A percentile compares a stretch with the other conserved stretches of the same genome.
Evolutionary conservation across 306 rosid genomes (phyloP).

Genomic region (Quercus suber): DNA sequence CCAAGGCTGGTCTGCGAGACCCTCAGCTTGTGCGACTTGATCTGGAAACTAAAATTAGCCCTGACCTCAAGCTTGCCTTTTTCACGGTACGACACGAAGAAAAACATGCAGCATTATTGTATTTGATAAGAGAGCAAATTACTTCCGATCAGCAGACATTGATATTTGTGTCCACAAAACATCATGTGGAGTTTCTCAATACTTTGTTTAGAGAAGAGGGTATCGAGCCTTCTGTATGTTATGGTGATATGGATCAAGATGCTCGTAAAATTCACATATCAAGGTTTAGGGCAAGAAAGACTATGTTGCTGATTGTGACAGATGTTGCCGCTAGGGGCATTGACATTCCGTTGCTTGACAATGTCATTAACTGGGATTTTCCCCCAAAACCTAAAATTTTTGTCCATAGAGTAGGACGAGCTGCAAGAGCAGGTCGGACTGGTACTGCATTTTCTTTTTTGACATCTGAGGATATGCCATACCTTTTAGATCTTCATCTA

Average conservation of each 20-base stretch:
- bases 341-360: conserved; percentile 95
- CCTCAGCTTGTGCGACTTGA: conserved; percentile 89
- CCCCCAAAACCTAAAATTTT: conserved; percentile 91
- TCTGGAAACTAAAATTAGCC: conserved; percentile 83
- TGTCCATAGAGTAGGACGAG: conserved; percentile 94
- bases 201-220: conserved; percentile 73
- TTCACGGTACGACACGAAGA: conserved; percentile 84
- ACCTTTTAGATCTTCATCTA: conserved; percentile 87
- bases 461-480: conserved; percentile 84
- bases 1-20: conserved; percentile 91
- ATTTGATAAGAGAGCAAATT: conserved; percentile 79
- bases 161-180: conserved; percentile 83
- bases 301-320: conserved; percentile 90
- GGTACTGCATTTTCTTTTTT: conserved; percentile 89
- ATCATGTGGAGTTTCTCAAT: conserved; percentile 85
- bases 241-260: conserved; percentile 98
- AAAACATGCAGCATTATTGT: conserved; percentile 66
- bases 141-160: conserved; percentile 72
- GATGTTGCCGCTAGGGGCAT: conserved; percentile 95
- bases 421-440: conserved; percentile 91
- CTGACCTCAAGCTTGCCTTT: conserved; percentile 78
- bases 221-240: conserved; percentile 83
- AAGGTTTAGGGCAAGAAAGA: conserved; percentile 79
- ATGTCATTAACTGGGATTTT: conserved; percentile 96
- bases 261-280: conserved; percentile 85